A percentile compares a stretch with the other conserved stretches of the same genome.
Conservation (phyloP, 768 basidiomycete species). For the Lentinula edodes region DNA sequence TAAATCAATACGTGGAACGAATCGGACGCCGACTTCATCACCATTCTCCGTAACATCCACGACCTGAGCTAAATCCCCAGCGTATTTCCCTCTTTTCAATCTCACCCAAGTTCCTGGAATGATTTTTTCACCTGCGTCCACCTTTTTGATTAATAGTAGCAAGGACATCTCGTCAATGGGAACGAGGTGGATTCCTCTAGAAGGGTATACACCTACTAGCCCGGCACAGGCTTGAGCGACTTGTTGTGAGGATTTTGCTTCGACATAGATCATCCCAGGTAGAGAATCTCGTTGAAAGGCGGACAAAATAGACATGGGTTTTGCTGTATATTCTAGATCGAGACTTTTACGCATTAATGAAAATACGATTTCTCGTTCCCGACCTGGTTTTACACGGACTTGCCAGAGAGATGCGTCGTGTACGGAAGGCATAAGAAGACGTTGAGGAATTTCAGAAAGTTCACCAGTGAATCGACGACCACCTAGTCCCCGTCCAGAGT, state of each 20-base stretch:
- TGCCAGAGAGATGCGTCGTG: conserved; percentile 97
- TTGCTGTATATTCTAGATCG: conserved; percentile 71
- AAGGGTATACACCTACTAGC: conserved; percentile 87
- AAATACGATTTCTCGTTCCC: conserved; percentile 90
- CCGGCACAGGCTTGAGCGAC: conserved; percentile 84
- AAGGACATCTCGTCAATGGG: conserved; percentile 99
- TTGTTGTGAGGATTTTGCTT: conserved; percentile 83
- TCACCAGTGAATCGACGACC: conserved; percentile 77
- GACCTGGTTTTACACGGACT: conserved; percentile 90
- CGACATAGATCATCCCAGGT: conserved; percentile 94
- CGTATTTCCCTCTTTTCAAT: conserved; percentile 88
- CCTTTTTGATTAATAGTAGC: conserved; percentile 91
- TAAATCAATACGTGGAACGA: conserved; percentile 96
- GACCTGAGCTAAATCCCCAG: conserved; percentile 93
- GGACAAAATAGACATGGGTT: conserved; percentile 82
- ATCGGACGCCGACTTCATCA: conserved; percentile 88
- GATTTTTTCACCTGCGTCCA: conserved; percentile 62
- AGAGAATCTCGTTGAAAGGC: conserved; percentile 96
- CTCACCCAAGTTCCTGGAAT: conserved; percentile 92
- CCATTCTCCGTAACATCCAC: conserved; percentile 91
- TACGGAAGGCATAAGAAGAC: conserved; percentile 92
- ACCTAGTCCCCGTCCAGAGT: conserved; percentile 51
- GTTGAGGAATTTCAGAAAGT: conserved; percentile 89
- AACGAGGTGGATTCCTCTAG: conserved; percentile 76
- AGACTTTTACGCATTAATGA: conserved; percentile 93